A percentile compares a stretch with the other conserved stretches of the same genome.
phyloP scores from a whole-genome alignment of 495 filamentous ascomycete species.

The Tuber umbilicatum region DNA sequence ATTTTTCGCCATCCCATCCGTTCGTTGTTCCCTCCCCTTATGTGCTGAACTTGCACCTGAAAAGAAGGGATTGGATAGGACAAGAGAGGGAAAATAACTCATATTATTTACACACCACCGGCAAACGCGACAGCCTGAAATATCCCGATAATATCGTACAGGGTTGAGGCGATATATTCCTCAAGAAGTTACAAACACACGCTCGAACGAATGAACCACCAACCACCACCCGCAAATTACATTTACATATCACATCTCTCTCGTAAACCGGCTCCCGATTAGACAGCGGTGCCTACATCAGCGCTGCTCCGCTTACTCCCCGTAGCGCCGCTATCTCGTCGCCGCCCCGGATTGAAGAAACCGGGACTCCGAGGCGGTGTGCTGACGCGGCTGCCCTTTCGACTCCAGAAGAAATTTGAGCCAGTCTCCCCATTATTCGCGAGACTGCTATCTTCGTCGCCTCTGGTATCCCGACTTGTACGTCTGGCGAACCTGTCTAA shows the following conservation, averaged over 20 bases:
- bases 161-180: too few species aligned
- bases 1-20: too few species aligned
- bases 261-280: background rate
- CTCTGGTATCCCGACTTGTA: conserved; percentile 29
- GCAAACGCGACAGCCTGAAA: too few species aligned
- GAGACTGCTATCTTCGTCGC: conserved; percentile 24
- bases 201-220: background rate
- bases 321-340: background rate
- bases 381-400: conserved; percentile 16
- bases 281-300: background rate
- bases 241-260: background rate
- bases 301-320: background rate
- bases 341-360: conserved; percentile 10
- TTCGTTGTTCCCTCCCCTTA: too few species aligned
- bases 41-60: too few species aligned
- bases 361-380: conserved; percentile 14
- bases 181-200: background rate
- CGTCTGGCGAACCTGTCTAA: conserved; percentile 30
- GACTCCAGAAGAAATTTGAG: conserved; percentile 28
- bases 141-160: too few species aligned
- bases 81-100: too few species aligned
- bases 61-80: too few species aligned
- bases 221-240: background rate
- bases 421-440: conserved; percentile 19
- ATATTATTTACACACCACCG: too few species aligned